Base-by-base conservation (phyloP, 805 yeast genomes). In the Spathaspora boniae region DNA sequence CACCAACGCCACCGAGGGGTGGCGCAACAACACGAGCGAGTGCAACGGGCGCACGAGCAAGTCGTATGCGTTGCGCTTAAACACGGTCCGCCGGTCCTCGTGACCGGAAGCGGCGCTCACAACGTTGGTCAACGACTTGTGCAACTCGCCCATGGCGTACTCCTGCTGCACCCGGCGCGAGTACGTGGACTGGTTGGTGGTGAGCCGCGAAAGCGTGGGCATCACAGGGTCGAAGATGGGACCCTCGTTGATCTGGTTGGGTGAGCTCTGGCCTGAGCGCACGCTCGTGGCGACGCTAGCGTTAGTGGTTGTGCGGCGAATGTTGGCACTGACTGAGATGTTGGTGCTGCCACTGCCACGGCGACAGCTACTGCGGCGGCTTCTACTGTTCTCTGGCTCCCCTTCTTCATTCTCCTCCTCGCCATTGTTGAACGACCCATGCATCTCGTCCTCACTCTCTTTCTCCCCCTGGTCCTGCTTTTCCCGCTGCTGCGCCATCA, bases 1-100 rank as follows among this genome's bases (percentile, higher is more conserved):
- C 5, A 87, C 77, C 32, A 84, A 58, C 1, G 72, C 53, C 6
- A 87, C 89, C 0, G 95, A 93, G 0, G 95, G 94, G 53, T 81
- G 81, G 37, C 65, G 59, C 22, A 86, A 56, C 40, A 86, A 72
- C 4, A 66, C 60, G 14, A 86, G 52, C 0, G 91, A 70, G 44
- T 77, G 79, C 34, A 76, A 53, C 0, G 95, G 95, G 17, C 76
- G 60, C 9, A 76, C 47, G 3, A 76, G 47, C 39, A 73, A 74
- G 26, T 77, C 65, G 48, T 77, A 76, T 2, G 53, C 31, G n/a
- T 54, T 51, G 41, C 46, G 31, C 49, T 56, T 45, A 55, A 46
- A 19, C 20, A 32, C 32, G 2, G 21, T 25, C 4, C 18, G 15
- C 15, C 11, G 15, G 4, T 31, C 14, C 9, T 21, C 8, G 11